Evolutionary conservation across 2,329 filamentous ascomycete genomes (phyloP), one percentile per base, ranked within the genome.

Genomic region (Fusarium stilboides): DNA sequence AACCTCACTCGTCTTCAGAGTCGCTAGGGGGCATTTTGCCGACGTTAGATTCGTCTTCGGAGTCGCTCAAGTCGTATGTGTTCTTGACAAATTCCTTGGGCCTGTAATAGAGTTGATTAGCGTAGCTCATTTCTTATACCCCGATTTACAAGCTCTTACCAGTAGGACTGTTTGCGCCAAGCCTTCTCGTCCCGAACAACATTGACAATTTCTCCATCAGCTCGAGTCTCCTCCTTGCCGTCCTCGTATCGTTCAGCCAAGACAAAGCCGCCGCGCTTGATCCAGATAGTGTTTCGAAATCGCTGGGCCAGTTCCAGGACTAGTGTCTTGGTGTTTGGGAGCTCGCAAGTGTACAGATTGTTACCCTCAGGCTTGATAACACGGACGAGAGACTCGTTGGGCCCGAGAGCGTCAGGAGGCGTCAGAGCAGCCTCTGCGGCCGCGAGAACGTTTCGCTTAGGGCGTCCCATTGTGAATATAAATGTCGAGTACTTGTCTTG

Each of bases 211-310:
- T 97, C 93, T 15, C 95, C 96, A 53, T 88, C 86, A 14, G 97
- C 87, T 78, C 94, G 94, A 74, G 94, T 94, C 44, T 91, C 90
- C 52, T 90, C 88, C 28, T 89, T 88, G 37, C 90, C 84, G 3
- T 87, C 84, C 31, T 86, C 85, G 24, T 88, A 91, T 17, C 84
- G 74, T 70, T 98, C 92, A 15, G 97, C 86, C 13, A 98, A 82
- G 31, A 98, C 94, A 79, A 91, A 98, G 1, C 94, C 93, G 31
- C 94, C 92, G 19, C 94, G 90, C 80, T 92, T 94, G 78, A 98
- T 92, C 93, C 94, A 98, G 68, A 98, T 93, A 3, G 93, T 96
- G 69, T 93, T 96, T 65, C 95, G 92, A 78, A 98, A 98, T 40
- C 90, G 89, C 26, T 93, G 84, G 12, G 93, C 91, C 20, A 99